Base-by-base conservation (phyloP, 176 grass and related monocot genomes). In the Musa schizocarpa region DNA sequence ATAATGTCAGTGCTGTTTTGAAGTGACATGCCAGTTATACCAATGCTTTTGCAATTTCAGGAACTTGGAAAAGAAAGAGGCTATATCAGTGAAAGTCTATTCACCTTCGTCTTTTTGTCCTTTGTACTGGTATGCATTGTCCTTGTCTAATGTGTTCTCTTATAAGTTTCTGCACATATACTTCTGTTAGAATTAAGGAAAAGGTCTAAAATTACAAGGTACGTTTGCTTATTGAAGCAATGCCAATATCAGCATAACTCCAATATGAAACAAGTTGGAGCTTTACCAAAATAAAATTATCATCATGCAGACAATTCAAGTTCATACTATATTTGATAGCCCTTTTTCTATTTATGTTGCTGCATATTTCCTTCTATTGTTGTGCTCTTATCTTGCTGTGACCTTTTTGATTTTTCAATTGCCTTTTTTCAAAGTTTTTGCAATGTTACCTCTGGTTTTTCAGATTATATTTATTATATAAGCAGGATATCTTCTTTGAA, bases 61-160 rank as follows among this genome's bases (percentile, higher is more conserved):
- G 96, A 99, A 74, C 88, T 99, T 43, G 96, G 91, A 25, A 74
- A 86, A 77, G 86, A 86, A 72, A 94, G 82, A 89, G 79, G 91
- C 76, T 89, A 95, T 52, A 78, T 99, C 87, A 99, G 96, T 50
- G 96, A 99, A 81, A 89, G 81, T 62, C 34, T 99, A 34, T 99
- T 99, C 81, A 87, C 88, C 79, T 87, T 79, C 73, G 89, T 92
- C 81, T 99, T 95, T 82, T 65, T 99, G 76, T 86, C 88, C 43
- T 99, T 99, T 74, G 5, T 94, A 0, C 72, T 99, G 96, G 91
- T 99, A 92, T 56, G 81, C 79, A 53, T 58, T 58, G 53, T 55
- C 24, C 84, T 65, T 64, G 49, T 43, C 23, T 76, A 11, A 84
- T 87, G 48, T 65, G 17, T 76, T 52, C 78, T 81, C 12, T 20